Evolutionary conservation across 108 stramenopile species (phyloP), one percentile per base, ranked within the genome.

Genomic region (Epipyxis sp.): DNA sequence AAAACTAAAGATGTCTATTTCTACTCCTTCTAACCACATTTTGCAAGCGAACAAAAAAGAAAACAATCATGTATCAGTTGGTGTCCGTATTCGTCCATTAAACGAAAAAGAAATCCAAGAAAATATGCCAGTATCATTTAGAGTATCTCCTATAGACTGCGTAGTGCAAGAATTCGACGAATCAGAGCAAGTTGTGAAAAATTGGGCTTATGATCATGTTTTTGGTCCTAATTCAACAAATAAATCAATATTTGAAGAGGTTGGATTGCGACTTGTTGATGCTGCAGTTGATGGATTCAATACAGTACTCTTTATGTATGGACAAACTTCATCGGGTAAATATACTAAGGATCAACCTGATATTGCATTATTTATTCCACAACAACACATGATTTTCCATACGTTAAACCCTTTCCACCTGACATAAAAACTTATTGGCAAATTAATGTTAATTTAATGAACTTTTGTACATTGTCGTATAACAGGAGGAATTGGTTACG

Each of bases 231-330:
- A 29, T 27, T 34, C 41, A 43, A 57, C 3, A 13, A 74, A 74
- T 74, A 42, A 39, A 42, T 13, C 16, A 13, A 57, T 74, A 37
- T 74, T 74, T 37, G 25, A 27, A 13, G 10, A 16, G 10, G 25
- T 6, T 27, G 34, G 3, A 3, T 42, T 29, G 13, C 16, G 43
- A 20, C 34, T 74, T 10, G 71, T 74, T 35, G 50, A 46, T 74
- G 50, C 44, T 42, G 71, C 71, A 37, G 16, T 74, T 27, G 71
- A 74, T 35, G 71, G 71, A 27, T 74, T 43, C 34, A 74, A 74
- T 74, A 74, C 71, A 54, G 71, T 74, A 13, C 10, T 74, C n/a
- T 74, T 74, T 37, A 34, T 74, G 71, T 74, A 74, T 74, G 71
- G 71, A 27, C 71, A 74, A 39, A 74, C 71, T 39, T 74, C 71